Evolutionary conservation across 495 filamentous ascomycete genomes (phyloP), one percentile per base, ranked within the genome.

Genomic region (Pseudoneurospora amorphoporcata): DNA sequence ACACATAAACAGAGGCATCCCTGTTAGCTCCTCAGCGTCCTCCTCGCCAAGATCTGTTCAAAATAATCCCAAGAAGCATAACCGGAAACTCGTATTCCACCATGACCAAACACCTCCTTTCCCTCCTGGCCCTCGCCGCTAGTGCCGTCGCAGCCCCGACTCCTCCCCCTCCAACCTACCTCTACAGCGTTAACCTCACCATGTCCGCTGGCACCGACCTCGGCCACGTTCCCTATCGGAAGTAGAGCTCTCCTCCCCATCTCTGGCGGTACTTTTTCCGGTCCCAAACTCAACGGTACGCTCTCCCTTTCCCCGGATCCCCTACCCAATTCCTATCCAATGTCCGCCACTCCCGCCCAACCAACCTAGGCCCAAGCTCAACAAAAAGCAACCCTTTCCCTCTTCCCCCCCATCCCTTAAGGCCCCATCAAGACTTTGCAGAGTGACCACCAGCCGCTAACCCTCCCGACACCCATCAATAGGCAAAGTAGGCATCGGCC

Each of bases 121-220:
- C 70, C 37, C 38, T 76, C 16, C 47, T 70, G 19, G 16, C 73
- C 10, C 69, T 76, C n/a, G 69, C 71, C 39, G 72, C 39, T 4
- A 35, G 43, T 37, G 29, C 39, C 39, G 29, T 68, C 19, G 76
- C 73, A 17, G 73, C 65, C 1, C 73, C 71, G 6, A 42, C 73
- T 8, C 73, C 75, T 38, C 73, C 75, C 9, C 17, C 39, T 4
- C 42, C 74, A 2, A 75, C 75, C 29, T 76, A 72, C 41, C 72
- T 78, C 1, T 78, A 73, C 76, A 74, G 71, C 41, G 72, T 70
- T n/a, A 78, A 78, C 75, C 70, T 76, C 5, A 77, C 75, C 71
- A 73, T 78, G 32, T 70, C 71, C 58, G 70, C 68, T 19, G 69
- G 72, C 38, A 71, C 76, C 69, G 23, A 32, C 39, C 68, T 79